Base-by-base conservation (phyloP, 2,329 filamentous ascomycete species). In the Ophiostoma fasciatum region DNA sequence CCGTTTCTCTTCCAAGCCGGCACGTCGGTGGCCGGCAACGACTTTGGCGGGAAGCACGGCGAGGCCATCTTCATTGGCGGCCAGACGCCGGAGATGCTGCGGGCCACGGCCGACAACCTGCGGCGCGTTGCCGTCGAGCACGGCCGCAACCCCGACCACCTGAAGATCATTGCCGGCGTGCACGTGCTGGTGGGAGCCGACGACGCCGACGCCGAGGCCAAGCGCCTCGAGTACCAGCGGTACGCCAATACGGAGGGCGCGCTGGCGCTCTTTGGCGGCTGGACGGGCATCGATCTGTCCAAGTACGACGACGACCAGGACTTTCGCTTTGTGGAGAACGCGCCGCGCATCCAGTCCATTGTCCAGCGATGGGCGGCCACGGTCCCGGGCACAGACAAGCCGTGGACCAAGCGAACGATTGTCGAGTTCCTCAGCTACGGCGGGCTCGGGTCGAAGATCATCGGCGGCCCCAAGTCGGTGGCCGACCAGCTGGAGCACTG, bases 401-500 rank as follows among this genome's bases (percentile, higher is more conserved):
- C 21, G 23, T 48, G 40, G 45, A 47, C 35, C 14, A 43, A 27
- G 38, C 39, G 35, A 3, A 22, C 28, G n/a, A 35, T 49, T 15
- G 45, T 38, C 5, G 43, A 49, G 30, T 41, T 42, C 20, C 38
- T 46, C 32, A 39, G 36, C 12, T 26, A 44, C 23, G 46, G 48
- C 26, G 48, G 48, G 8, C 28, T 45, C 6, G 44, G 44, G 4
- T 37, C 37, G 15, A 41, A 44, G 26, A 27, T 74, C 3, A 71
- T 82, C 0, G 78, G 79, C 0, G 81, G 74, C 0, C 59, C 78
- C 0, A 52, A 62, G 13, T 68, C 72, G 41, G 75, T 82, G 1
- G 78, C 74, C 0, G 77, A 84, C 48, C 64, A 67, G 28, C 61
- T 84, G 37, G 74, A 83, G 54, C 56, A 60, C 1, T 84, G 78